Evolutionary conservation across 1,284 basidiomycete genomes (phyloP).

Genomic region (Boletellus sp.): DNA sequence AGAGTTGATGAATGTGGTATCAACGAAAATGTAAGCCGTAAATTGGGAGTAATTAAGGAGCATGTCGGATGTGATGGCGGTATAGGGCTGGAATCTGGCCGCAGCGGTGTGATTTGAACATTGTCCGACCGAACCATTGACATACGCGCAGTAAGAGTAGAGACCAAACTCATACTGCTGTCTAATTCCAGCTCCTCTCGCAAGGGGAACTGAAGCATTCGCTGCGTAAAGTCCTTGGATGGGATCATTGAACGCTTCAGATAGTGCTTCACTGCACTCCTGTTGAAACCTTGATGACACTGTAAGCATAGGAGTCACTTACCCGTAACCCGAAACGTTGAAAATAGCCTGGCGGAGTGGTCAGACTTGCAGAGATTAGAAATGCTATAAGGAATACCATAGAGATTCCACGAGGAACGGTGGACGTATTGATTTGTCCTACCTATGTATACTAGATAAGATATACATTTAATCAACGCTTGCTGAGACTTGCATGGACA

Average conservation of each 20-base stretch:
- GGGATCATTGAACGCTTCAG: slow-evolving; percentile 51
- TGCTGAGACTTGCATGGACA: slow-evolving; percentile 56
- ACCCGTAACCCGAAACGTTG: slow-evolving; percentile 71
- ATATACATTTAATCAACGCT: slow-evolving; percentile 21
- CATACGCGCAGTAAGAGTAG: slow-evolving; percentile 73
- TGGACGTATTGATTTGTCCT: slow-evolving; percentile 75
- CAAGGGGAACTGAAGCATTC: slow-evolving; percentile 63
- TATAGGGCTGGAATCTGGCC: slow-evolving; percentile 58
- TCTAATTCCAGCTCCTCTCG: slow-evolving; percentile 55
- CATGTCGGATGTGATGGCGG: slow-evolving; percentile 64
- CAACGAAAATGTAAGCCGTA: slow-evolving; percentile 52
- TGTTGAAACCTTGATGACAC: slow-evolving; percentile 10
- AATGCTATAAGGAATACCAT: slow-evolving; percentile 49
- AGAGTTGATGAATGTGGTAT: slow-evolving; percentile 58
- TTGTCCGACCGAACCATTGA: slow-evolving; percentile 54
- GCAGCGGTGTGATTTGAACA: slow-evolving; percentile 64
- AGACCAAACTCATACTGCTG: slow-evolving; percentile 72
- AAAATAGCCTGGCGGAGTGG: slow-evolving; percentile 51
- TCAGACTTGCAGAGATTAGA: slow-evolving; percentile 12
- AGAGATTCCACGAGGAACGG: slow-evolving; percentile 63
- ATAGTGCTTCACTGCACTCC: slow-evolving; percentile 46
- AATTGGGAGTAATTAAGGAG: slow-evolving; percentile 53
- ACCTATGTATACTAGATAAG: slow-evolving; percentile 49
- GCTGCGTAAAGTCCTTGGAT: slow-evolving; percentile 64
- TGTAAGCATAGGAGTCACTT: slow-evolving; percentile 22